Evolutionary conservation across 148 eudicot species (phyloP), one percentile per base, ranked within the genome.

Genomic region (Camellia sinensis): DNA sequence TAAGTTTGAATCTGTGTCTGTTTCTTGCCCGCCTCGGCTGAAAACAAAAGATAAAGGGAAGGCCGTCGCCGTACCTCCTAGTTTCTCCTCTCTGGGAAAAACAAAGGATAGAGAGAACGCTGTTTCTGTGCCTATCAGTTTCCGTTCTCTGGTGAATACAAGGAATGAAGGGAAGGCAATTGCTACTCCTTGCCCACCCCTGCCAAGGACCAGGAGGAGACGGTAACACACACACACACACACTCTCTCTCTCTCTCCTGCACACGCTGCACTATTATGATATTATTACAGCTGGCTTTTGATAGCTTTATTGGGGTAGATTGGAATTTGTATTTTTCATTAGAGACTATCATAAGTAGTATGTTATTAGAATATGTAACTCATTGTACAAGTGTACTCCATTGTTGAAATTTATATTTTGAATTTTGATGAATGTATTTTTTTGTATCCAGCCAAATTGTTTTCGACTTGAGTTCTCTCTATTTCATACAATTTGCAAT

Each of bases 171-270:
- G 76, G 76, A 82, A 76, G 0, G 57, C 53, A 79, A 67, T 50
- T 79, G 45, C 21, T 67, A 77, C 21, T 50, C 64, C 84, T 78
- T 60, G 84, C 65, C 76, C 83, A 68, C 82, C 83, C 21, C 44
- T 71, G 61, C n/a, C 9, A 61, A 87, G 62, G 73, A 77, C 78
- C 10, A 82, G 76, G 72, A 72, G 44, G 7, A 73, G 50, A 76
- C 4, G 81, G 83, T 87, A 57, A 22, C 9, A 2, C 64, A n/a
- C n/a, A n/a, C n/a, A n/a, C n/a, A n/a, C n/a, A n/a, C n/a, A n/a
- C n/a, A n/a, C 52, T 48, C 52, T 48, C 64, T 60, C 64, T 60
- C 19, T 60, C 63, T 56, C 11, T 3, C 60, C 12, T 14, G 3
- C 13, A 3, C 60, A 8, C 12, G 17, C 17, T 3, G 9, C 3